These are phyloP conservation scores for Paecilomyces niveus DNA, from an alignment of 2,329 filamentous ascomycete species.

Conservation along the genomic window DNA sequence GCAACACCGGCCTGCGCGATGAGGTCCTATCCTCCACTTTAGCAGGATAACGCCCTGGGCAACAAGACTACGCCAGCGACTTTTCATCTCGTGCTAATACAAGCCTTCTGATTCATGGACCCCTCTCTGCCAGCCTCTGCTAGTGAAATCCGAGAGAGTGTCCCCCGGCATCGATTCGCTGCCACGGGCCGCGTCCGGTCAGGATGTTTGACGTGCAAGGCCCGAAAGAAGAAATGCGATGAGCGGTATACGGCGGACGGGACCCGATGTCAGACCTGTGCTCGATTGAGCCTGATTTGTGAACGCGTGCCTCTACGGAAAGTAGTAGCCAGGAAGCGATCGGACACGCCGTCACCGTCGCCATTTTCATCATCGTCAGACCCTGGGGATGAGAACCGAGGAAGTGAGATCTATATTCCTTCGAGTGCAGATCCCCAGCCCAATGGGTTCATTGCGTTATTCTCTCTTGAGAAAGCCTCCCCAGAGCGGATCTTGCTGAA, in stretches of 20 bases:
- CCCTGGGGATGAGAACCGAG: neutral
- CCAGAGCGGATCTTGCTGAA: slow-evolving; percentile 6
- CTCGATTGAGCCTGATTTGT: slow-evolving; percentile 6
- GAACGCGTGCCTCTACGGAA: slow-evolving; percentile 5
- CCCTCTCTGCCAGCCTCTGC: neutral
- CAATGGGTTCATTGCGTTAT: neutral
- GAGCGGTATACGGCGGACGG: slow-evolving; percentile 3
- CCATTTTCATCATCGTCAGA: neutral
- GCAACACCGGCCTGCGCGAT: neutral
- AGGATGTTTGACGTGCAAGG: slow-evolving; percentile 11
- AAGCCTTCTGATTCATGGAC: neutral
- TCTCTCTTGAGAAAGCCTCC: neutral
- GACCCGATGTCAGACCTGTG: slow-evolving; percentile 1
- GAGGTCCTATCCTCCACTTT: neutral
- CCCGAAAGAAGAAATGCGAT: slow-evolving; percentile 11
- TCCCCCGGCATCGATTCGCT: slow-evolving; percentile 4
- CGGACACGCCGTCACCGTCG: neutral
- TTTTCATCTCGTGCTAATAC: neutral
- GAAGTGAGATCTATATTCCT: neutral
- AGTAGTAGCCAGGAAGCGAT: slow-evolving; percentile 2
- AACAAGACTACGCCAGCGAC: neutral
- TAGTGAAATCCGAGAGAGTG: neutral
- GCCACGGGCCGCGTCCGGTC: slow-evolving; percentile 6
- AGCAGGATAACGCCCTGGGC: neutral
- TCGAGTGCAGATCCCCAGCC: neutral